A percentile compares a stretch with the other conserved stretches of the same genome.
These are phyloP conservation scores for Pseudomicrostroma phylloplanum DNA, from an alignment of 1,284 basidiomycete genomes.

Conservation along the genomic window DNA sequence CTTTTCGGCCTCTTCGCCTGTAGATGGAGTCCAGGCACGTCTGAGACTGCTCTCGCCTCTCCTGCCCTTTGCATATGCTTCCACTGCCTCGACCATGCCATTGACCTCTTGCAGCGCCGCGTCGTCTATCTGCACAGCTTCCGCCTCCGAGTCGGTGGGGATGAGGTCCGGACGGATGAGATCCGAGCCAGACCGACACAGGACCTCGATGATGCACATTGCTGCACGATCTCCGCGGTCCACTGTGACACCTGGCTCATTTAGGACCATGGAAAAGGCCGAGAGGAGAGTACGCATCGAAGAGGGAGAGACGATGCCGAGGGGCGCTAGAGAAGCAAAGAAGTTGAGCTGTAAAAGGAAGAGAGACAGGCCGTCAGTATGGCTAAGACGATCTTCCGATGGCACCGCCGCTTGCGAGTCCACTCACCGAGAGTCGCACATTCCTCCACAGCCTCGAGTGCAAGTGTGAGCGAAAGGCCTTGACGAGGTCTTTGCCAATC, in stretches of 20 bases:
- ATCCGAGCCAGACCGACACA: conserved; percentile 52
- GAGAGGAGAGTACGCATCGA: conserved; percentile 72
- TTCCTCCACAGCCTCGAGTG: conserved; percentile 47
- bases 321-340: conserved; percentile 54
- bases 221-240: conserved; percentile 76
- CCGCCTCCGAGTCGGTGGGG: conserved; percentile 11
- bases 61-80: conserved; percentile 30
- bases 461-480: conserved; percentile 39
- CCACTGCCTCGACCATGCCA: conserved; percentile 31
- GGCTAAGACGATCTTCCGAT: too few species aligned
- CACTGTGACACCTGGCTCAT: conserved; percentile 82
- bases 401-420: not conserved
- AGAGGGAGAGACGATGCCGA: conserved; percentile 63
- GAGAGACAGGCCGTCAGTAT: not conserved
- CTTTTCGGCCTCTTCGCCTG: conserved; percentile 13
- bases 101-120: conserved; percentile 26
- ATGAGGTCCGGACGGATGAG: conserved; percentile 12
- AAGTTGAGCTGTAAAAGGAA: conserved; percentile 27
- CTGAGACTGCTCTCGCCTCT: conserved; percentile 31
- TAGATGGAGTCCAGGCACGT: conserved; percentile 25
- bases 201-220: conserved; percentile 76
- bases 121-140: conserved; percentile 10
- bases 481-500: conserved; percentile 41
- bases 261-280: conserved; percentile 74
- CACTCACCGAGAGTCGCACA: conserved; percentile 32